Conservation (phyloP, 768 basidiomycete genomes). For the Russula vinacea region DNA sequence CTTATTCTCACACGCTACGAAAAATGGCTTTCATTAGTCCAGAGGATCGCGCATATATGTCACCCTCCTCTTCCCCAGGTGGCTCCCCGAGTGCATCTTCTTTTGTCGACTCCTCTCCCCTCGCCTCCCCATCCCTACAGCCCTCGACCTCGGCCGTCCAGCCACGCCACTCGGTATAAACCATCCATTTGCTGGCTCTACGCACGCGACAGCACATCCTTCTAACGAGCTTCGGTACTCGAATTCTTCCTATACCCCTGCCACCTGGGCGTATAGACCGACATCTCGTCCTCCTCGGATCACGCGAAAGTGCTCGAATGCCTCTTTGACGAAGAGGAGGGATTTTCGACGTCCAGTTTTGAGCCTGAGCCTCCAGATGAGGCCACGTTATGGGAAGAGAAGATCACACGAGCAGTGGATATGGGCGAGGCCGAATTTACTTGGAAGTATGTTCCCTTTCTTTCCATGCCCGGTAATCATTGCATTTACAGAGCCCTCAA, state of each 20-base stretch:
- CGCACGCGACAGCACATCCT: slow-evolving; percentile 20
- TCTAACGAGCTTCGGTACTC: slow-evolving; percentile 26
- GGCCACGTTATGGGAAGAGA: slow-evolving; percentile 18
- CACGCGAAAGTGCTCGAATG: slow-evolving; percentile 14
- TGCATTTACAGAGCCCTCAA: background rate
- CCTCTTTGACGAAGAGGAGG: slow-evolving; percentile 24
- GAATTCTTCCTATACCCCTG: slow-evolving; percentile 18
- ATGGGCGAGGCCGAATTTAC: slow-evolving; percentile 24
- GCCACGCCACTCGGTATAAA: slow-evolving; percentile 8
- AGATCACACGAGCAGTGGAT: slow-evolving; percentile 21
- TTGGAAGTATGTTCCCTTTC: slow-evolving; percentile 13
- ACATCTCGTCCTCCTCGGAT: slow-evolving; percentile 9
- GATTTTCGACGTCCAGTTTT: slow-evolving; percentile 1
- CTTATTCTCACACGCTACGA: background rate
- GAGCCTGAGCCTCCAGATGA: slow-evolving; percentile 22
- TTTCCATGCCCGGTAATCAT: background rate
- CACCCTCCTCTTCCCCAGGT: slow-evolving; percentile 25
- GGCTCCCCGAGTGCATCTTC: slow-evolving; percentile 21
- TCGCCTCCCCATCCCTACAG: slow-evolving; percentile 17
- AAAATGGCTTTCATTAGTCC: slow-evolving; percentile 20
- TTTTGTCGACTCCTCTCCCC: slow-evolving; percentile 21
- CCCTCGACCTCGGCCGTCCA: slow-evolving; percentile 25
- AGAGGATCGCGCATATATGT: slow-evolving; percentile 28
- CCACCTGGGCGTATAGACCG: slow-evolving; percentile 19
- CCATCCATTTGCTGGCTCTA: slow-evolving; percentile 25